These are phyloP conservation scores for Wallacemonas sp. DNA, from an alignment of 208 protist species.

Conservation along the genomic window DNA sequence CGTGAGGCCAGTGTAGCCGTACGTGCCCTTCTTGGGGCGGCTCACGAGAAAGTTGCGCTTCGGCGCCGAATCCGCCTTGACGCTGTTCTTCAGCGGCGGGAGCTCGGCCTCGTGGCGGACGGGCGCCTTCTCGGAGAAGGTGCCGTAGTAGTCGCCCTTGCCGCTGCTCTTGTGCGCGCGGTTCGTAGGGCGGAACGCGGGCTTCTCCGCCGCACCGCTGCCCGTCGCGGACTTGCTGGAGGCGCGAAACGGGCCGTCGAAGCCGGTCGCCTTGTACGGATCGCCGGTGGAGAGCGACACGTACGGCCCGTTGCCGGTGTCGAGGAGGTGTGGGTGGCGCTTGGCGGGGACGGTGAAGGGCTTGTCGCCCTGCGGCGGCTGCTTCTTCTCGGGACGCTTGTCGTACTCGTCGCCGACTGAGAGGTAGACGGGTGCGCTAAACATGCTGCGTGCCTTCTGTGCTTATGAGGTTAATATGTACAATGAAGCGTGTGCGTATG, in stretches of 20 bases:
- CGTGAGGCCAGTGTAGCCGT: conserved; percentile 82
- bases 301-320: conserved; percentile 72
- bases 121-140: conserved; percentile 73
- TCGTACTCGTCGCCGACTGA: conserved; percentile 91
- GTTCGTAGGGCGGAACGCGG: conserved; percentile 66
- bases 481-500: too few relatives aligned
- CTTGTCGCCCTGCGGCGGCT: conserved; percentile 16
- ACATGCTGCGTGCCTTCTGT: conserved; percentile 35
- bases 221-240: not conserved
- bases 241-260: conserved; percentile 48
- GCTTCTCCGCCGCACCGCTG: conserved; percentile 15
- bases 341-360: conserved; percentile 77
- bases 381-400: conserved; percentile 38
- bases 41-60: conserved; percentile 80
- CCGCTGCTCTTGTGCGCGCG: conserved; percentile 74
- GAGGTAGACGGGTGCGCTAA: conserved; percentile 79
- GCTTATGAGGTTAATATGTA: too few relatives aligned
- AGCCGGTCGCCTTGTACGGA: conserved; percentile 54
- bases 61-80: conserved; percentile 12
- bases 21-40: conserved; percentile 89
- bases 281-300: conserved; percentile 75
- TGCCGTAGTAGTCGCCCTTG: conserved; percentile 90
- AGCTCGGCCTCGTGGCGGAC: conserved; percentile 84
- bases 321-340: conserved; percentile 70
- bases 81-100: conserved; percentile 44